phyloP scores from a whole-genome alignment of 2,329 filamentous ascomycete species.

The Periconia sp. region DNA sequence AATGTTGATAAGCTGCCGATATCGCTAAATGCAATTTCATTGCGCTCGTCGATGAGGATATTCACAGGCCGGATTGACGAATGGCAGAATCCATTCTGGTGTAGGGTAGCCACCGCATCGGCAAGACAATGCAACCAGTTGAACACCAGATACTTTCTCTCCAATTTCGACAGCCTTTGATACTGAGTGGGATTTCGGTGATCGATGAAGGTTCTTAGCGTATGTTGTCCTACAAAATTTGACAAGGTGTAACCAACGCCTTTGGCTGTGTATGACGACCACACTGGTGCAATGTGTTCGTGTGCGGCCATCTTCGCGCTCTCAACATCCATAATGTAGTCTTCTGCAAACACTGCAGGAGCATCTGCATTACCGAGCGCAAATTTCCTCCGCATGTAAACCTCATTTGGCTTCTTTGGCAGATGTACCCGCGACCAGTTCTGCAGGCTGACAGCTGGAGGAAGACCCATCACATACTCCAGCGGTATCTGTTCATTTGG shows the following conservation, averaged over 20 bases:
- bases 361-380: constrained; percentile 52
- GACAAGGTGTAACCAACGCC: constrained; percentile 70
- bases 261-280: constrained; percentile 72
- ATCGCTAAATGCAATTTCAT: constrained; percentile 72
- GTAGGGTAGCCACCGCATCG: constrained; percentile 71
- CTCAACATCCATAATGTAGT: constrained; percentile 68
- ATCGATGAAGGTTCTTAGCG: constrained; percentile 70
- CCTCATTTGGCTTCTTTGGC: constrained; percentile 63
- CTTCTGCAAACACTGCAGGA: constrained; percentile 41
- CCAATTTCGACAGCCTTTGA: constrained; percentile 66
- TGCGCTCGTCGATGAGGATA: constrained; percentile 69
- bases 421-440: constrained; percentile 68
- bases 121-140: constrained; percentile 78
- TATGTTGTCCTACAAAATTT: constrained; percentile 70
- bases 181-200: constrained; percentile 65
- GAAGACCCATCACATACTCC: constrained; percentile 67
- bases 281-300: constrained; percentile 73
- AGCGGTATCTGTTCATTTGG: constrained; percentile 73
- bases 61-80: constrained; percentile 74
- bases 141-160: constrained; percentile 65
- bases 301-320: constrained; percentile 66
- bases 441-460: constrained; percentile 53
- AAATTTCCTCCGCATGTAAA: constrained; percentile 65
- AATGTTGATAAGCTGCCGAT: constrained; percentile 57
- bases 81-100: constrained; percentile 68